Percentiles rank a stretch among this genome's conserved stretches.
phyloP scores from a whole-genome alignment of 2,329 filamentous ascomycete genomes.

The Cylindrodendrum hubeiense region DNA sequence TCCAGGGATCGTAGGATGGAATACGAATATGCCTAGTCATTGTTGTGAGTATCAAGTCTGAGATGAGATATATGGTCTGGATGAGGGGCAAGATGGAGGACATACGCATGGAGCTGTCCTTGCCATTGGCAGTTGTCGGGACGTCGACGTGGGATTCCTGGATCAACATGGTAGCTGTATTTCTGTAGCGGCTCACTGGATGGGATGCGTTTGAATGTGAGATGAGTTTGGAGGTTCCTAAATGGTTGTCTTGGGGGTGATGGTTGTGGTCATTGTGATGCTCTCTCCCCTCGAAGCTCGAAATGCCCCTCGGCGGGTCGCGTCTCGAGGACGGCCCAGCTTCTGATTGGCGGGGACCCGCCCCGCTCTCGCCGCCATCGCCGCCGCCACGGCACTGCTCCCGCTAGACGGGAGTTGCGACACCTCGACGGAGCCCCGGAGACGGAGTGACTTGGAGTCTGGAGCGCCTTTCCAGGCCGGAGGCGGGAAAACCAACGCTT shows the following conservation, averaged over 20 bases:
- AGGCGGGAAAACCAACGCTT: conserved; percentile 20
- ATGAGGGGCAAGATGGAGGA: conserved; percentile 2
- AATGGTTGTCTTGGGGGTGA: conserved; percentile 7
- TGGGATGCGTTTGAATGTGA: background rate
- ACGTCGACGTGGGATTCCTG: conserved; percentile 66
- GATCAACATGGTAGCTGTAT: conserved; percentile 60
- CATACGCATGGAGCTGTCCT: conserved; percentile 66
- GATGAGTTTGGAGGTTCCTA: background rate
- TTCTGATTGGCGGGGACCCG: background rate
- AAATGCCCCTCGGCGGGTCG: background rate
- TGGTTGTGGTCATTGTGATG: background rate
- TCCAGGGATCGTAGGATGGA: conserved; percentile 85
- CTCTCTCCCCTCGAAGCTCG: background rate
- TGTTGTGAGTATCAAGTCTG: conserved; percentile 32
- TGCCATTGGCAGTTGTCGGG: conserved; percentile 63
- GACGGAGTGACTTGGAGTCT: conserved; percentile 12
- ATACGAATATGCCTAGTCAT: conserved; percentile 82
- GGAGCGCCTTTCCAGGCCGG: background rate
- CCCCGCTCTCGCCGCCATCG: conserved; percentile 8
- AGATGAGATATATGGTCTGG: conserved; percentile 28
- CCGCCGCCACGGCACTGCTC: conserved; percentile 5
- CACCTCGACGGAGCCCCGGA: background rate
- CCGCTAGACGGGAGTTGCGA: conserved; percentile 8
- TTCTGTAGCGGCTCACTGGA: background rate
- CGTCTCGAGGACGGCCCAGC: background rate